phyloP scores from a whole-genome alignment of 2,329 filamentous ascomycete genomes.

The Sporothrix pallida region DNA sequence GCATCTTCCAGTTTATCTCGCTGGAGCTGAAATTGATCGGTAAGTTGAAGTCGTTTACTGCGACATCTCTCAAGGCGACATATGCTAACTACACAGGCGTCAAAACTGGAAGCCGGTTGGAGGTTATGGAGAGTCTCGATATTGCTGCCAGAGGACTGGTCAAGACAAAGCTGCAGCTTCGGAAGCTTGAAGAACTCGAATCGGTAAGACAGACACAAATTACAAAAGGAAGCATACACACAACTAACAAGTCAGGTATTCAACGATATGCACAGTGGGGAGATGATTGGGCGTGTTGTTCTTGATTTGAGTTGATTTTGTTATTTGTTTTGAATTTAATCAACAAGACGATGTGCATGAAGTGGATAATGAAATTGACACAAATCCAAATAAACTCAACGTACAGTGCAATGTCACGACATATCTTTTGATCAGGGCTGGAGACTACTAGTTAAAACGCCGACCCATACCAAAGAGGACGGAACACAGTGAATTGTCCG shows the following conservation, averaged over 20 bases:
- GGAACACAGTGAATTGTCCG: background rate
- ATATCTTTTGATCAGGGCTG: background rate
- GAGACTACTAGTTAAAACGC: background rate
- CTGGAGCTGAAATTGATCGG: conserved; percentile 12
- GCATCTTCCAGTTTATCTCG: conserved; percentile 2
- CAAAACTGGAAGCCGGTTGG: conserved; percentile 13
- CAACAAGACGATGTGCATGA: too few relatives aligned
- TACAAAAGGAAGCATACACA: background rate
- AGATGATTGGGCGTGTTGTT: background rate
- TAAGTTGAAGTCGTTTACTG: background rate
- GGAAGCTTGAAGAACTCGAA: conserved; percentile 2
- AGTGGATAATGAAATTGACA: background rate
- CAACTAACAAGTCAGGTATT: background rate
- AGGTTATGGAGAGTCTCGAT: background rate
- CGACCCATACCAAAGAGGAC: background rate
- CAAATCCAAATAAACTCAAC: too few relatives aligned
- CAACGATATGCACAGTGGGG: background rate
- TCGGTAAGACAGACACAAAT: background rate
- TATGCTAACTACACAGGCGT: conserved; percentile 1
- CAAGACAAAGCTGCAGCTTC: background rate
- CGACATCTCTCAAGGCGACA: too few relatives aligned
- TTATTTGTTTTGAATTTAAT: background rate
- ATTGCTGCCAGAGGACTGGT: conserved; percentile 8
- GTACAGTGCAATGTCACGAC: too few relatives aligned
- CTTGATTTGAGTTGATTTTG: background rate